phyloP scores from a whole-genome alignment of 2,329 filamentous ascomycete genomes.

The Paecilomyces fulvus region DNA sequence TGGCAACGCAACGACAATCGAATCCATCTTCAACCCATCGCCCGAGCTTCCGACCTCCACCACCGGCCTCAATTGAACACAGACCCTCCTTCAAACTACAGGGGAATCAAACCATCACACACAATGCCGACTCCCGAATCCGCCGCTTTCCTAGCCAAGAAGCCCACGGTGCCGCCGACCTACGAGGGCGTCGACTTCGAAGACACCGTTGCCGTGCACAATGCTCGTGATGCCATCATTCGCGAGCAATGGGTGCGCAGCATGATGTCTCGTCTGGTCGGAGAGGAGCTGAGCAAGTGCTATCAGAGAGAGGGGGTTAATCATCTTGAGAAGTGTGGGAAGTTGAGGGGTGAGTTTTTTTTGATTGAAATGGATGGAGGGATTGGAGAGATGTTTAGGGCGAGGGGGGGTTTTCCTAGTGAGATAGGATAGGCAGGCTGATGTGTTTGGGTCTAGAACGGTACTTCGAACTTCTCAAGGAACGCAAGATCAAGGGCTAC shows the following conservation, averaged over 20 bases:
- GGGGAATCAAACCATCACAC: not conserved
- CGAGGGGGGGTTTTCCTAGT: not conserved
- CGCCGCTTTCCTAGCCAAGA: constrained; percentile 54
- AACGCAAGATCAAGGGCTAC: constrained; percentile 56
- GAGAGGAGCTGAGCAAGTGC: constrained; percentile 60
- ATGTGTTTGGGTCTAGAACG: constrained; percentile 41
- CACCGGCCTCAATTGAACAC: not conserved
- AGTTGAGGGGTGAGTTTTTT: constrained; percentile 50
- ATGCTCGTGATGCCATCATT: constrained; percentile 57
- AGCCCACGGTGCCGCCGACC: constrained; percentile 56
- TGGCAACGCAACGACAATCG: not conserved
- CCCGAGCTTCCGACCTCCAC: not conserved
- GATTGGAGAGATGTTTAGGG: not conserved
- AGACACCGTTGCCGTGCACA: constrained; percentile 55
- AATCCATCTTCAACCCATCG: not conserved
- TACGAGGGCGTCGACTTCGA: constrained; percentile 61
- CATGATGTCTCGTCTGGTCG: constrained; percentile 59
- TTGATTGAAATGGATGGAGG: not conserved
- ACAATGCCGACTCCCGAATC: constrained; percentile 59
- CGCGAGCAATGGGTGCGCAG: constrained; percentile 60
- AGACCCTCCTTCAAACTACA: not conserved
- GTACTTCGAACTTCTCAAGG: constrained; percentile 56
- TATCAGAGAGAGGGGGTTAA: constrained; percentile 58
- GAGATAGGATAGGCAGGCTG: not conserved
- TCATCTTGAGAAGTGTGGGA: constrained; percentile 60